Percentiles rank a stretch among this genome's conserved stretches.
Evolutionary conservation across 352 stramenopile species (phyloP).

Genomic region (Saprolegnia diclina): DNA sequence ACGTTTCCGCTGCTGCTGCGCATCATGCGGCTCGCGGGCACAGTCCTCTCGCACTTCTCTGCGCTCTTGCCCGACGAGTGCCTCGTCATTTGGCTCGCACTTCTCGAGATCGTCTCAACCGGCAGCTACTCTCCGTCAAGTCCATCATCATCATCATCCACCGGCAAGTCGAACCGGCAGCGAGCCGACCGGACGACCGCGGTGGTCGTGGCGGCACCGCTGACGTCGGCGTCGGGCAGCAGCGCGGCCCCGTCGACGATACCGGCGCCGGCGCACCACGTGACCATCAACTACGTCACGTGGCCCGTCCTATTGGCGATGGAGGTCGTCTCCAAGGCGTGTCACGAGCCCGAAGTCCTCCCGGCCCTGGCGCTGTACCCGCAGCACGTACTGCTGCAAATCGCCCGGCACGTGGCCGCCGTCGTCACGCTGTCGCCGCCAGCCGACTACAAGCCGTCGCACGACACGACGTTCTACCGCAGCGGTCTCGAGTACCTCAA

Average conservation of each 20-base stretch:
- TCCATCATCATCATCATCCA: too few relatives aligned
- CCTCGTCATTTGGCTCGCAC: conserved; percentile 46
- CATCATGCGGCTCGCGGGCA: conserved; percentile 73
- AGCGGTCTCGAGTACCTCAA: conserved; percentile 76
- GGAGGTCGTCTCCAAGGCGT: conserved; percentile 75
- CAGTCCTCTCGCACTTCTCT: conserved; percentile 71
- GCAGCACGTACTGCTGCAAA: conserved; percentile 46
- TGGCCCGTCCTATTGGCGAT: conserved; percentile 76
- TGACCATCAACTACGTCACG: conserved; percentile 65
- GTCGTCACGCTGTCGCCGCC: conserved; percentile 77
- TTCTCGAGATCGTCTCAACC: conserved; percentile 77
- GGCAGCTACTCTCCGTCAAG: conserved; percentile 50
- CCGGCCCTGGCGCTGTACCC: conserved; percentile 58
- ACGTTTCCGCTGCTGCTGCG: conserved; percentile 72
- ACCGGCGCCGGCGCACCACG: conserved; percentile 28
- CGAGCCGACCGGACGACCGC: not conserved
- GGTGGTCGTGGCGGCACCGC: not conserved
- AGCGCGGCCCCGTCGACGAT: conserved; percentile 32
- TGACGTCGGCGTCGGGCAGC: conserved; percentile 30
- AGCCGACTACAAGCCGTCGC: conserved; percentile 52
- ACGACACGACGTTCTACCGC: conserved; percentile 29
- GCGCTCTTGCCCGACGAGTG: conserved; percentile 59
- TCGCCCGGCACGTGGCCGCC: conserved; percentile 60
- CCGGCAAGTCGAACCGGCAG: too few relatives aligned
- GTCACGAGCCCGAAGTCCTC: conserved; percentile 57